A percentile compares a stretch with the other conserved stretches of the same genome.
phyloP scores from a whole-genome alignment of 2,329 filamentous ascomycete species.

The Diaporthe destruens region DNA sequence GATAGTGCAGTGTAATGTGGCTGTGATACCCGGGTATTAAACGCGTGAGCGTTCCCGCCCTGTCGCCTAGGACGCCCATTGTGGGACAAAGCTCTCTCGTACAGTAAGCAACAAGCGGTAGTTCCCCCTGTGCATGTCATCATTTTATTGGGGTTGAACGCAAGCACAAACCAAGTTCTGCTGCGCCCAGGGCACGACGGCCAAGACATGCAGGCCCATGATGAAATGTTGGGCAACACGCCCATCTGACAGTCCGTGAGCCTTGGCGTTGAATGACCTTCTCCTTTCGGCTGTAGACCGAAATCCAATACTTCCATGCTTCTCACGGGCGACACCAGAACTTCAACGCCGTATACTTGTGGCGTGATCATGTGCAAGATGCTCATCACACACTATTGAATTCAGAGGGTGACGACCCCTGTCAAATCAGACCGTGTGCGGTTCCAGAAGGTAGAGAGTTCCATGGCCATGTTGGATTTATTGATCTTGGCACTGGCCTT shows the following conservation, averaged over 20 bases:
- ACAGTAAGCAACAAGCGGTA: background rate
- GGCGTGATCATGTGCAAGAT: background rate
- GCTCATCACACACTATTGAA: conserved; percentile 2
- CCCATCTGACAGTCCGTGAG: background rate
- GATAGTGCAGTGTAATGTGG: conserved; percentile 4
- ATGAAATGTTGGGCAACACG: background rate
- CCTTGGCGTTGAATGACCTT: conserved; percentile 19
- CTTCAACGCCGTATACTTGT: background rate
- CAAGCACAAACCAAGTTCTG: background rate
- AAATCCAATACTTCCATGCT: background rate
- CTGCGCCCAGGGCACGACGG: background rate
- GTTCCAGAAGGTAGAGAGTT: background rate
- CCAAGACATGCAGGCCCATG: conserved; percentile 19
- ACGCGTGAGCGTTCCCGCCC: background rate
- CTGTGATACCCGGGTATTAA: background rate
- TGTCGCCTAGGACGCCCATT: background rate
- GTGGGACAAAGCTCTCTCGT: background rate
- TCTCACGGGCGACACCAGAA: background rate
- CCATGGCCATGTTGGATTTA: conserved; percentile 2
- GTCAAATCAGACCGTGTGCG: background rate
- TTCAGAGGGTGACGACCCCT: background rate
- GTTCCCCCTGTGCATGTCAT: background rate
- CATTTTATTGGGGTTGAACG: background rate
- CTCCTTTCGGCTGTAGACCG: conserved; percentile 11
- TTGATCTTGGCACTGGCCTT: conserved; percentile 8